Percentiles rank a stretch among this genome's conserved stretches.
Conservation (phyloP, 2,329 filamentous ascomycete genomes). For the Microdochium paspali region DNA sequence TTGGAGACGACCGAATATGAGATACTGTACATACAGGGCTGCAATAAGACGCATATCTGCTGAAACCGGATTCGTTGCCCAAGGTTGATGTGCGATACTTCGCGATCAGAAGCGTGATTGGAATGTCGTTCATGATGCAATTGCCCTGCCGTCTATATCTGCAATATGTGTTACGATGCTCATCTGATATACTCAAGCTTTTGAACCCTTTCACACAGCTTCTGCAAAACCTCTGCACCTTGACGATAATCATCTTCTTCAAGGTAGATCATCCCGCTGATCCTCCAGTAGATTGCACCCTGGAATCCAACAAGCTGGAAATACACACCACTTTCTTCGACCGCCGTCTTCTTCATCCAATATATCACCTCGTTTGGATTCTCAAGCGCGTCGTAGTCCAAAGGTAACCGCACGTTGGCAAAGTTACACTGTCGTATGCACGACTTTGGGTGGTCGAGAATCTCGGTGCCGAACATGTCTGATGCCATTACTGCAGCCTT, state of each 20-base stretch:
- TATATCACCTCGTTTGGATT: conserved; percentile 23
- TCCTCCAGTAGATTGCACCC: conserved; percentile 46
- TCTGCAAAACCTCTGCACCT: conserved; percentile 13
- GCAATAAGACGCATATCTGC: no score
- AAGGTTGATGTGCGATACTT: no score
- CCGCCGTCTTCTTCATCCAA: conserved; percentile 33
- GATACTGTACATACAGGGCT: background rate
- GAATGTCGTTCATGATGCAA: no score
- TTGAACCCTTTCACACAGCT: conserved; percentile 31
- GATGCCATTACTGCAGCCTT: conserved; percentile 41
- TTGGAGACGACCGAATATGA: background rate
- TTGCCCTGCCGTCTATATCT: no score
- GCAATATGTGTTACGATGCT: no score
- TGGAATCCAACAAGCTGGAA: conserved; percentile 45
- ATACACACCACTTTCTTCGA: conserved; percentile 41
- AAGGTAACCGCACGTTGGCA: conserved; percentile 48
- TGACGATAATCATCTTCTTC: conserved; percentile 47
- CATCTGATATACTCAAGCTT: conserved; percentile 19
- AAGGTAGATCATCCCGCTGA: conserved; percentile 57
- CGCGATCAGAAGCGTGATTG: no score
- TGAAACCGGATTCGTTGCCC: no score
- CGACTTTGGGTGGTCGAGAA: conserved; percentile 38
- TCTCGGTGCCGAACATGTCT: conserved; percentile 43
- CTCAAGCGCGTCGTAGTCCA: conserved; percentile 17
- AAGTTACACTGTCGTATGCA: conserved; percentile 38